Evolutionary conservation across 177 flowering plant genomes (phyloP).

Genomic region (Tripterygium wilfordii): DNA sequence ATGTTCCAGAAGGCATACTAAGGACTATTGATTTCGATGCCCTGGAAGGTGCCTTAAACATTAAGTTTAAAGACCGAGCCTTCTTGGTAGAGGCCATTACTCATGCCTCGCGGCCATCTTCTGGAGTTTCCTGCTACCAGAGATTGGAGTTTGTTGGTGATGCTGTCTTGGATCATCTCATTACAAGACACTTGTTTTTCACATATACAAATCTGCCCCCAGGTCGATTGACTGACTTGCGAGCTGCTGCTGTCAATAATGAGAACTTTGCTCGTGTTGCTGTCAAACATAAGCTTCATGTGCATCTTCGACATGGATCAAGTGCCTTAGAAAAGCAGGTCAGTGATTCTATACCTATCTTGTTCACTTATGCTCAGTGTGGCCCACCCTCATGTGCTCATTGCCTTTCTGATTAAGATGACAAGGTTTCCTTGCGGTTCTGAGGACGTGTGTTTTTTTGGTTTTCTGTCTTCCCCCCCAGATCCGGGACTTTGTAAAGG

Average conservation of each 20-base stretch:
- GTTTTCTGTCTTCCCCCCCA: constrained; percentile 29
- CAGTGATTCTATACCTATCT: neutral
- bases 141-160: constrained; percentile 95
- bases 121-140: constrained; percentile 97
- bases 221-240: constrained; percentile 91
- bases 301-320: constrained; percentile 96
- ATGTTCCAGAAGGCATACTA: constrained; percentile 67
- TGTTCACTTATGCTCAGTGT: neutral
- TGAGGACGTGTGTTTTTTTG: neutral
- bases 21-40: constrained; percentile 75
- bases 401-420: neutral
- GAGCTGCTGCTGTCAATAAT: constrained; percentile 99
- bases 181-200: constrained; percentile 88
- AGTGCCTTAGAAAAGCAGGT: constrained; percentile 97
- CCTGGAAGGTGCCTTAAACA: constrained; percentile 60
- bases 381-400: too few relatives aligned
- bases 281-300: constrained; percentile 83
- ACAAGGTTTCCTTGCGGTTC: neutral
- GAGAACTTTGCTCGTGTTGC: constrained; percentile 98
- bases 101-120: constrained; percentile 97
- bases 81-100: constrained; percentile 91
- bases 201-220: constrained; percentile 93
- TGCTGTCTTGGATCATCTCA: constrained; percentile 97
- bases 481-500: constrained; percentile 94
- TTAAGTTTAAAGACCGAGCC: constrained; percentile 59